Base-by-base conservation (phyloP, 2,329 filamentous ascomycete species). In the Phoma herbarum region DNA sequence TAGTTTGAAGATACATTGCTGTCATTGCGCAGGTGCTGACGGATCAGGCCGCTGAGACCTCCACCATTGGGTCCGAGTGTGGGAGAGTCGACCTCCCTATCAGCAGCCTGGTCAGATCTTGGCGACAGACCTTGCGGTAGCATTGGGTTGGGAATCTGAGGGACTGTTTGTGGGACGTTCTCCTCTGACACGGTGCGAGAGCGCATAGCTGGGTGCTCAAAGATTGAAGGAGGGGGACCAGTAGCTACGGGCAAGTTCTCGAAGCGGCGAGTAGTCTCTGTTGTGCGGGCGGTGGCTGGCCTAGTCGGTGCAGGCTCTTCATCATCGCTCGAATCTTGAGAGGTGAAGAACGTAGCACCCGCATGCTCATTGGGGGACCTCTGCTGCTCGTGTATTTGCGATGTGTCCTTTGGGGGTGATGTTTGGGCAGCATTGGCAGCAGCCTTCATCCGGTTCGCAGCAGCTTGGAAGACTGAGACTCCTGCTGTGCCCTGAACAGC, bases 1-100 rank as follows among this genome's bases (percentile, higher is more conserved):
- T 92, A 92, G 25, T 95, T 83, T 0, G 92, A 96, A 0, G 94
- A 98, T 14, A 87, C 85, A 58, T 89, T 89, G 78, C 94, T 98
- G 63, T 89, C 87, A 31, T 87, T 87, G 49, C 95, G 88, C 39
- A 98, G 80, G 80, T 98, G 95, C 61, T 93, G 89, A 29, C 90
- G 87, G 44, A 97, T 88, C 81, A 97, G 85, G 2, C 90, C 90
- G 69, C 89, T 94, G 16, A 97, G 82, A 1, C 91, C 52, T 20
- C 52, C 92, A 35, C 80, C 79, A 16, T 81, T 81, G 0, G 90
- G 89, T 2, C 90, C 90, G 6, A 97, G 79, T 0, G 92, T 96
- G 0, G 93, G 93, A 0, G 93, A 96, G 69, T 96, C 92, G 20
- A 79, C 52, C n/a, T 75, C 76, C 7, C 59, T 54, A 31, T 68